phyloP scores from a whole-genome alignment of 1,284 basidiomycete species.

The Irpex sp. region DNA sequence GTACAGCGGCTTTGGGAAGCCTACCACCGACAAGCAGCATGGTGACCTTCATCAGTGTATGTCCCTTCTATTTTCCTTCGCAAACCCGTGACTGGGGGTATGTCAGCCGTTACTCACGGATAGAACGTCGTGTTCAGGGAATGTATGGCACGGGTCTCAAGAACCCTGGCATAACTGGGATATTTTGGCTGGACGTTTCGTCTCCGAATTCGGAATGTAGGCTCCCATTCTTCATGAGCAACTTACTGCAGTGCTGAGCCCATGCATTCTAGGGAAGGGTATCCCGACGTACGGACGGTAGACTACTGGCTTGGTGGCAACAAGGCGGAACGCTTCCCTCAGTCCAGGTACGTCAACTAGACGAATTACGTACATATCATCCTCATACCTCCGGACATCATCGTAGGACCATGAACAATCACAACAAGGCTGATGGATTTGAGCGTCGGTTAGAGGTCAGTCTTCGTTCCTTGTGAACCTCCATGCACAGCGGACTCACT shows the following conservation, averaged over 20 bases:
- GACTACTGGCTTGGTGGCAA: conserved; percentile 78
- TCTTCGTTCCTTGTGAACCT: background rate
- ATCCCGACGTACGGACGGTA: conserved; percentile 79
- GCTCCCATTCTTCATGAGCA: conserved; percentile 19
- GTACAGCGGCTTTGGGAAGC: conserved; percentile 76
- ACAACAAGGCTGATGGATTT: conserved; percentile 87
- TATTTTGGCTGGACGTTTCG: conserved; percentile 77
- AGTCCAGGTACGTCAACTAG: conserved; percentile 57
- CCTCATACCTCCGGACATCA: conserved; percentile 2
- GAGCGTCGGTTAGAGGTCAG: conserved; percentile 43
- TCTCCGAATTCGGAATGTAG: conserved; percentile 86
- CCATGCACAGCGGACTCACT: background rate
- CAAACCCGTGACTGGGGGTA: background rate
- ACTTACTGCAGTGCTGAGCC: conserved; percentile 2
- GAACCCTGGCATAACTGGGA: conserved; percentile 91
- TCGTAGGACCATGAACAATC: conserved; percentile 62
- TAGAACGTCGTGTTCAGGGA: conserved; percentile 44
- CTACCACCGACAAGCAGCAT: conserved; percentile 66
- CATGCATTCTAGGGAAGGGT: conserved; percentile 58
- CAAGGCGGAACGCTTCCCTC: conserved; percentile 69
- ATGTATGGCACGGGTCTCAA: conserved; percentile 87
- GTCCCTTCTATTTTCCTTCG: conserved; percentile 16
- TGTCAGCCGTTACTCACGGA: background rate
- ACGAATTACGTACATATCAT: conserved; percentile 16
- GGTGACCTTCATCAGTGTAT: conserved; percentile 86